Percentiles rank a stretch among this genome's conserved stretches.
These are phyloP conservation scores for Ustilago trichophora DNA, from an alignment of 1,284 basidiomycete species.

Conservation along the genomic window DNA sequence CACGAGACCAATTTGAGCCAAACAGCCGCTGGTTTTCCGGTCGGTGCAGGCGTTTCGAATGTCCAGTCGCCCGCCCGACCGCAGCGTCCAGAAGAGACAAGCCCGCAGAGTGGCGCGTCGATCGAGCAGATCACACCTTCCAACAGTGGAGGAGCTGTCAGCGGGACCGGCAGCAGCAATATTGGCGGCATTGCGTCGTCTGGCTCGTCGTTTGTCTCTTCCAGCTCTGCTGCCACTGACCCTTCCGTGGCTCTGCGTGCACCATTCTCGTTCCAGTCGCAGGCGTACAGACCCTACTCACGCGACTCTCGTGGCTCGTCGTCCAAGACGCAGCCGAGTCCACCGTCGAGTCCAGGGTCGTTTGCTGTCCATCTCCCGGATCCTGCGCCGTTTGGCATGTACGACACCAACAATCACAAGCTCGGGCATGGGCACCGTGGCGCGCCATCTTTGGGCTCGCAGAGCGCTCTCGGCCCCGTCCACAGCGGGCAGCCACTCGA, in stretches of 20 bases:
- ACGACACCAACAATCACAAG: background rate
- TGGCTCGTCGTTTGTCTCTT: slow-evolving; percentile 21
- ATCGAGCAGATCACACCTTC: background rate
- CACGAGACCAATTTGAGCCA: too few relatives aligned
- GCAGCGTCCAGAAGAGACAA: slow-evolving; percentile 1
- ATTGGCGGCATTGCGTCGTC: slow-evolving; percentile 11
- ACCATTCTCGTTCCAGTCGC: slow-evolving; percentile 32
- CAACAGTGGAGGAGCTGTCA: background rate
- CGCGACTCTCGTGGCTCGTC: slow-evolving; percentile 14
- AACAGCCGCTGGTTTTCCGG: too few relatives aligned
- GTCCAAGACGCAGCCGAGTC: slow-evolving; percentile 2
- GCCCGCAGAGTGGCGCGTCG: background rate
- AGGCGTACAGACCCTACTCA: slow-evolving; percentile 19
- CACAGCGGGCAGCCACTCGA: background rate
- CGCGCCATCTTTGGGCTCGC: slow-evolving; percentile 8
- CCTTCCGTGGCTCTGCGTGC: slow-evolving; percentile 4
- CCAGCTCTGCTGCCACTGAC: slow-evolving; percentile 11
- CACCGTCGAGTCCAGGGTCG: slow-evolving; percentile 6
- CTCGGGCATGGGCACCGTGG: slow-evolving; percentile 12
- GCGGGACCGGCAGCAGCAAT: slow-evolving; percentile 3
- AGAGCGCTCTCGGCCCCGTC: background rate
- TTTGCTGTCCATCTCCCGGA: background rate
- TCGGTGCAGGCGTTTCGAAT: background rate
- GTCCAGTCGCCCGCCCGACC: slow-evolving; percentile 4
- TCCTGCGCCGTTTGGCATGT: background rate